Base-by-base conservation (phyloP, 139 green algal genomes). In the Marvania coccoides region DNA sequence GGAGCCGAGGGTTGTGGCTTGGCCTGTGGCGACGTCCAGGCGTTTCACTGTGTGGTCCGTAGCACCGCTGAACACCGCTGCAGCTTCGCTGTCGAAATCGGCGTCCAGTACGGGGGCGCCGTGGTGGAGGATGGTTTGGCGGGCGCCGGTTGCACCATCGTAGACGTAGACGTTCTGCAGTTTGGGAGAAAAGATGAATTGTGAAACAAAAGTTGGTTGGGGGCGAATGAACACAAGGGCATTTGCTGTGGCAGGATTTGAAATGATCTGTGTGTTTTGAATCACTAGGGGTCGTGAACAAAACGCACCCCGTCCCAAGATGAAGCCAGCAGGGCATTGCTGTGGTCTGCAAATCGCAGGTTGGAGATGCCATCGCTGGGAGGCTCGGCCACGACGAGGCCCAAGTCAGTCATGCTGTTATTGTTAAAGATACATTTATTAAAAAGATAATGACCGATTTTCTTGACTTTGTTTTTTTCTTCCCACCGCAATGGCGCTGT, bases 261-360 rank as follows among this genome's bases (percentile, higher is more conserved):
- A 10, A 45, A 35, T 37, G 47, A 56, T 56, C 23, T 0, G 4
- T 56, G 37, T 12, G 19, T 46, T 3, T 15, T n/a, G 51, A 26
- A 69, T 54, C 33, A 57, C n/a, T n/a, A 65, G 30, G 37, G 36
- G 55, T 63, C 12, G 12, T 9, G 28, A 4, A 2, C 28, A 13
- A 14, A 5, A 28, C 59, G 26, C 51, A 93, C 87, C 72, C 77
- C 67, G 37, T 94, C 87, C 87, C 87, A 94, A 1, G 79, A 89
- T 3, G 84, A 83, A 3, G 79, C 79, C 8, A 93, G 39, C n/a
- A 93, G 70, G 26, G 72, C 40, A 51, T 83, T 67, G 4, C 65
- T 81, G 5, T 65, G 57, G 0, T 40, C 58, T n/a, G 67, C 80
- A 38, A 88, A 94, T 1, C 64, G 38, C 3, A 94, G 54, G 8